Evolutionary conservation across 75 land plant species (phyloP).

Genomic region (Selaginella tamariscina): DNA sequence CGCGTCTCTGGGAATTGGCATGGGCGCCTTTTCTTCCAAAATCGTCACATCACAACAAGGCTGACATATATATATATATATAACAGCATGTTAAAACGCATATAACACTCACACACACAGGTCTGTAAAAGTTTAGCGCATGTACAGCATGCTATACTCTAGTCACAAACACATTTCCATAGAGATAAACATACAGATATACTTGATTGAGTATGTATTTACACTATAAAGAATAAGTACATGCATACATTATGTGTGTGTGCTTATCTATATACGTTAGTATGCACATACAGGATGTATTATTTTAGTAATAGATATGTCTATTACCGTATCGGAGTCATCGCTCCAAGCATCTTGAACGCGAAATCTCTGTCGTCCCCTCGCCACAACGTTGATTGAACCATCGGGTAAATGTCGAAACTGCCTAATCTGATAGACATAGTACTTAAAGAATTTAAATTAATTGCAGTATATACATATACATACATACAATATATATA

Average conservation of each 20-base stretch:
- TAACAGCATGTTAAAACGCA: background rate
- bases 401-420: slow-evolving; percentile 66
- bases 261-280: no score
- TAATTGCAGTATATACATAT: background rate
- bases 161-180: no score
- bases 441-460: no score
- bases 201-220: no score
- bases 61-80: slow-evolving; percentile 28
- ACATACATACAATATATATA: background rate
- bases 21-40: slow-evolving; percentile 67
- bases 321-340: slow-evolving; percentile 51
- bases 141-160: no score
- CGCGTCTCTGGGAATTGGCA: slow-evolving; percentile 75
- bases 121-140: no score
- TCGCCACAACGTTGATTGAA: slow-evolving; percentile 73
- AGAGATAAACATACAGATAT: no score
- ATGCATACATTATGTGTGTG: no score
- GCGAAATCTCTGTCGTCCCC: slow-evolving; percentile 82
- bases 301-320: background rate
- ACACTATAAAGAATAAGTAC: no score
- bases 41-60: slow-evolving; percentile 82
- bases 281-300: no score
- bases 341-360: slow-evolving; percentile 60
- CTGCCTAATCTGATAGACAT: slow-evolving; percentile 76
- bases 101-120: no score